Percentiles rank a stretch among this genome's conserved stretches.
Conservation (phyloP, 768 basidiomycete genomes). For the Nidula microcarpa region DNA sequence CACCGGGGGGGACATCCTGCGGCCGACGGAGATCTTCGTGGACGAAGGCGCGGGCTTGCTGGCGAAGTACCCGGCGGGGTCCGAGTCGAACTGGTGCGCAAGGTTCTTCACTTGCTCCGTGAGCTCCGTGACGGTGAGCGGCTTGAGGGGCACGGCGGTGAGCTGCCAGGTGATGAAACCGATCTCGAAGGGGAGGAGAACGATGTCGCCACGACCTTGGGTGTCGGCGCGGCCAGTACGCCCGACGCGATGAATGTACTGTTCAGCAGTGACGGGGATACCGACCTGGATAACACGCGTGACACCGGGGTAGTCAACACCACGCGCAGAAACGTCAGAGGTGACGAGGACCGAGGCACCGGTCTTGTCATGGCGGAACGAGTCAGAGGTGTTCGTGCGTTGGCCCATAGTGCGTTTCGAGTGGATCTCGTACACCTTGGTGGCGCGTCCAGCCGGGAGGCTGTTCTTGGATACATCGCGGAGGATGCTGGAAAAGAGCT, state of each 20-base stretch:
- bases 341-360: constrained; percentile 69
- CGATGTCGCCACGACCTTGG: constrained; percentile 70
- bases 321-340: constrained; percentile 87
- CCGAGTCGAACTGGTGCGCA: constrained; percentile 43
- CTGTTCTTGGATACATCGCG: constrained; percentile 37
- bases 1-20: not conserved
- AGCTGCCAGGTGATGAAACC: constrained; percentile 64
- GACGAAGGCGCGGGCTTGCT: not conserved
- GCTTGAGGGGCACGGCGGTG: constrained; percentile 65
- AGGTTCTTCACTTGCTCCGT: constrained; percentile 39
- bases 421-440: constrained; percentile 77
- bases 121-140: constrained; percentile 47
- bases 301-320: constrained; percentile 86
- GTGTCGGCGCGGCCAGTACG: constrained; percentile 73
- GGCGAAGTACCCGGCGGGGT: constrained; percentile 29
- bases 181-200: constrained; percentile 77
- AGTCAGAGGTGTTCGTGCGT: constrained; percentile 53
- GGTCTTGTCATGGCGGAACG: constrained; percentile 52
- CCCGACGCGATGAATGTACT: constrained; percentile 85
- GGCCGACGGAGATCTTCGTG: not conserved
- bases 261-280: constrained; percentile 61
- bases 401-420: constrained; percentile 63
- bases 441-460: constrained; percentile 50
- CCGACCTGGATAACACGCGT: constrained; percentile 92
- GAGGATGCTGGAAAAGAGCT: constrained; percentile 66